Evolutionary conservation across 208 protist genomes (phyloP), one percentile per base, ranked within the genome.

Genomic region (Crithidia fasciculata): DNA sequence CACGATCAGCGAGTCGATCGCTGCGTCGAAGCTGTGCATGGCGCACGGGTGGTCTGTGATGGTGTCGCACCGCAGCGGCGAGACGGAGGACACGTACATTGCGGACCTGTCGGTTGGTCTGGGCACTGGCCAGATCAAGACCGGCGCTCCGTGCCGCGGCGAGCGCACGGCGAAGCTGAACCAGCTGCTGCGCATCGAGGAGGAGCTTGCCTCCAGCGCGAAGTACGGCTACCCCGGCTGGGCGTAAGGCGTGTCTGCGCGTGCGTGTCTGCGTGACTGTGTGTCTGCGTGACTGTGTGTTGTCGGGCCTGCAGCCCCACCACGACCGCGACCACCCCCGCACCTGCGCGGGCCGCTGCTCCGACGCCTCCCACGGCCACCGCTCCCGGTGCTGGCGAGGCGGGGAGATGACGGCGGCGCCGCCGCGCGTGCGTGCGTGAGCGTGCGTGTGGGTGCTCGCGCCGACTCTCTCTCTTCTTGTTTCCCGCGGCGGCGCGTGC

Each of bases 111-210:
- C 95, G 52, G 98, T 99, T 53, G 99, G 95, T 56, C 90, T 99
- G 41, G 95, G 95, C 61, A 94, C 89, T 56, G 97, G 96, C 40
- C 95, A 99, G 82, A 99, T 99, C 88, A 99, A 99, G 94, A 99
- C 98, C 45, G 99, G 99, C 70, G 98, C 99, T n/a, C 98, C 98
- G 37, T 99, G 96, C 85, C 86, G 99, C 65, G 95, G 91, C 47
- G 98, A 99, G 89, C 92, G 99, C 78, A 93, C 97, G 2, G 97
- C 98, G 53, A 99, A 99, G 90, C 99, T 99, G 94, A 99, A 99
- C 90, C 97, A 99, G 87, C 88, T 99, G 12, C 91, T 99, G 16
- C 97, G 98, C 77, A 99, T 99, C 82, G 98, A 99, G 84, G 98
- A 99, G 84, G 95, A 99, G 78, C 72, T 98, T 28, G 94, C 84